These are phyloP conservation scores for Iberis pinnata DNA, from an alignment of 345 rosid genomes.

Conservation along the genomic window DNA sequence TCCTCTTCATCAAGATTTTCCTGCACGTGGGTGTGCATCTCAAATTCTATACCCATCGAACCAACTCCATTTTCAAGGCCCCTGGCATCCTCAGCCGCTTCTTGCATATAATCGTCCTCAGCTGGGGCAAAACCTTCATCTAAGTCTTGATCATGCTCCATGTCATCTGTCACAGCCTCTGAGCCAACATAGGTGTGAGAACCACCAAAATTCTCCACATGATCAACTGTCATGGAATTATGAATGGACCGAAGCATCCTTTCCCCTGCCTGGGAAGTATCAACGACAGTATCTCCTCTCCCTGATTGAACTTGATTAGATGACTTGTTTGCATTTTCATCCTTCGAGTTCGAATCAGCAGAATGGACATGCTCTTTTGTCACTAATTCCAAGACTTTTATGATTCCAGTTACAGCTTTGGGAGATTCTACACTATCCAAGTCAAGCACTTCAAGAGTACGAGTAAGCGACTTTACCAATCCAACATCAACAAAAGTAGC, in stretches of 20 bases:
- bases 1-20: constrained; percentile 83
- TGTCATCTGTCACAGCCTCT: constrained; percentile 81
- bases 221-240: constrained; percentile 49
- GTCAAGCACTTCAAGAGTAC: constrained; percentile 76
- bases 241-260: constrained; percentile 47
- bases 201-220: constrained; percentile 44
- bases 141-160: constrained; percentile 93
- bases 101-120: constrained; percentile 91
- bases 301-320: constrained; percentile 43
- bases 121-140: constrained; percentile 64
- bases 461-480: constrained; percentile 66
- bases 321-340: constrained; percentile 55
- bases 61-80: constrained; percentile 68
- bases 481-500: constrained; percentile 86
- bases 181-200: constrained; percentile 56
- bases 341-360: constrained; percentile 50
- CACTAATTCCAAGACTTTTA: constrained; percentile 86
- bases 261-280: constrained; percentile 49
- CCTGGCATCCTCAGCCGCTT: constrained; percentile 63
- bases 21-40: constrained; percentile 67
- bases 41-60: constrained; percentile 62
- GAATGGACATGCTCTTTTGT: constrained; percentile 83
- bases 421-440: constrained; percentile 82
- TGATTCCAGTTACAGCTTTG: constrained; percentile 67
- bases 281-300: constrained; percentile 48